Evolutionary conservation across 257 asterid species (phyloP), one percentile per base, ranked within the genome.

Genomic region (Solanum bulbocastanum): DNA sequence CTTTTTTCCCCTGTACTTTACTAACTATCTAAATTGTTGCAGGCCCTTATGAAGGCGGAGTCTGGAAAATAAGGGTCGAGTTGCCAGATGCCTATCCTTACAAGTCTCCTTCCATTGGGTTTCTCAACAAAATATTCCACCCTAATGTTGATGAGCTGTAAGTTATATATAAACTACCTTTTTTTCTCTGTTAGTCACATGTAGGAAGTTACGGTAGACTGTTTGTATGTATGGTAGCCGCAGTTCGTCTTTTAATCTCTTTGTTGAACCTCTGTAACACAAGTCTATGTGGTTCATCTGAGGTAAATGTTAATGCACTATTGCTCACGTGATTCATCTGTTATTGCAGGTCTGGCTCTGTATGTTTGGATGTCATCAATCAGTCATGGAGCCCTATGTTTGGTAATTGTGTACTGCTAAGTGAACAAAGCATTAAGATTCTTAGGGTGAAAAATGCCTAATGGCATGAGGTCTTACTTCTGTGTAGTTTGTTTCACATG

Each of bases 321-420:
- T 81, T 22, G 20, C 44, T 82, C 69, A 82, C 11, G 30, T 30
- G 69, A 82, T 82, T 79, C 85, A 30, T 30, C 85, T 82, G 85
- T 35, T 49, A 72, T 72, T 83, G 81, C 89, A 95, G 98, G 92
- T 95, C 98, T 9, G 98, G 98, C 83, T 96, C 98, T 15, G 98
- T 95, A n/a, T 94, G 98, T 93, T 94, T 95, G 95, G 98, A 96
- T 90, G 98, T 95, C 86, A 96, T 95, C 84, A 95, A 96, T 91
- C 99, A 96, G 90, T 94, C 99, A 78, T 95, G 98, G 99, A 96
- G 99, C 87, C 99, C 98, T 84, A 95, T 95, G 98, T 94, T 93
- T 73, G 99, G 99, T 95, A 92, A 88, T 94, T 85, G 62, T 16
- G 1, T 87, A 46, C 76, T 40, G 58, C 87, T 89, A 46, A 30